A percentile compares a stretch with the other conserved stretches of the same genome.
These are phyloP conservation scores for Cyberlindnera mrakii DNA, from an alignment of 805 yeast species.

Conservation along the genomic window DNA sequence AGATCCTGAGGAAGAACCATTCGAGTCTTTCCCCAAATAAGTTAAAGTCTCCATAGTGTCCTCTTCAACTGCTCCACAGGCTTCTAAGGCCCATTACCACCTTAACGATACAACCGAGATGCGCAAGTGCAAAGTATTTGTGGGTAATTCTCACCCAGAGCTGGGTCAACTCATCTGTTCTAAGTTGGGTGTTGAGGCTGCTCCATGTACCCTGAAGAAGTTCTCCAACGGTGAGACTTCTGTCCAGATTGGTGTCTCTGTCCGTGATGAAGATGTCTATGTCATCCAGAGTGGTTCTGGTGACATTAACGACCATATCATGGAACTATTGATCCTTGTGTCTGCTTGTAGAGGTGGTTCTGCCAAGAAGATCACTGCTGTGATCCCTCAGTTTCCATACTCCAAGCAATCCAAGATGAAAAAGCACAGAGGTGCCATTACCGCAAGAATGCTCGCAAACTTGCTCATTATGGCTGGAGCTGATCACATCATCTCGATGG, in stretches of 20 bases:
- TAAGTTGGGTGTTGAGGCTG: conserved; percentile 86
- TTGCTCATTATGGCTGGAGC: conserved; percentile 97
- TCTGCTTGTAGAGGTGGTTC: conserved; percentile 97
- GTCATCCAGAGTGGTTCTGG: conserved; percentile 89
- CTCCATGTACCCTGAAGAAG: conserved; percentile 85
- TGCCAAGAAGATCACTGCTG: conserved; percentile 94
- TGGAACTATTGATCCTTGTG: conserved; percentile 90
- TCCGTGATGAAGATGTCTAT: conserved; percentile 94
- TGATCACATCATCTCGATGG: conserved; percentile 97
- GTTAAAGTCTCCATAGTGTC: conserved; percentile 5
- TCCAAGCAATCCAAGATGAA: conserved; percentile 98
- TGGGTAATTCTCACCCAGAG: conserved; percentile 95
- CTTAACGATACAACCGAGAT: conserved; percentile 30
- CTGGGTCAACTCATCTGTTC: conserved; percentile 88
- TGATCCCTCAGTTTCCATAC: conserved; percentile 95
- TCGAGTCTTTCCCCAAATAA: neutral
- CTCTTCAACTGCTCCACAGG: conserved; percentile 3
- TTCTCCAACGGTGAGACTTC: conserved; percentile 98
- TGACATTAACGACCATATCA: conserved; percentile 84
- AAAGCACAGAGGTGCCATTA: conserved; percentile 97
- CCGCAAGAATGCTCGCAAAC: conserved; percentile 97
- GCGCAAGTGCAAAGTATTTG: conserved; percentile 97
- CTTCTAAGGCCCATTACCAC: conserved; percentile 2
- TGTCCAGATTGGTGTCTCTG: conserved; percentile 90
- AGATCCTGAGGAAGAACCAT: neutral